These are phyloP conservation scores for Castanospermum australe DNA, from an alignment of 306 rosid genomes.

Conservation along the genomic window DNA sequence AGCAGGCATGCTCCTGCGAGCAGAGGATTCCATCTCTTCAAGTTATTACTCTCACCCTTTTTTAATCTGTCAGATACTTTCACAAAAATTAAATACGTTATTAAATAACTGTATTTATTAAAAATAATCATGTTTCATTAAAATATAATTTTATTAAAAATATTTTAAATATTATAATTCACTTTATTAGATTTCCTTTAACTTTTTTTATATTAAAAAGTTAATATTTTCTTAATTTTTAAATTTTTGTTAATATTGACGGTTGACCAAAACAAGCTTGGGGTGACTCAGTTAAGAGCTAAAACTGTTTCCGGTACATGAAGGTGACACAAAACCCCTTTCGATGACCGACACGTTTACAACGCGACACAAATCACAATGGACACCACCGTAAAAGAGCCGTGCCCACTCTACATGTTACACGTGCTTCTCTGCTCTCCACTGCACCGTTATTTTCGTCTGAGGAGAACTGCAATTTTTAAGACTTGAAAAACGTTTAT, in stretches of 20 bases:
- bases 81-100: too few species aligned
- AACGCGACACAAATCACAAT: constrained; percentile 16
- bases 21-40: background rate
- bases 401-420: background rate
- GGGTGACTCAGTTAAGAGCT: constrained; percentile 5
- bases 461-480: too few species aligned
- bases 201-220: too few species aligned
- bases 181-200: too few species aligned
- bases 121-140: too few species aligned
- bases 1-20: background rate
- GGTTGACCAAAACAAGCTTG: constrained; percentile 8
- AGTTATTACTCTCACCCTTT: background rate
- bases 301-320: background rate
- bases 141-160: too few species aligned
- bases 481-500: too few species aligned
- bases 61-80: too few species aligned
- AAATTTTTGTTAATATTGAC: too few species aligned
- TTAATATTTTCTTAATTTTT: too few species aligned
- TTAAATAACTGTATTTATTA: too few species aligned
- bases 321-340: background rate
- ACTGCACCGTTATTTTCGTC: background rate
- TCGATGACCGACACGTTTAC: constrained; percentile 32
- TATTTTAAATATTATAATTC: too few species aligned
- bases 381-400: background rate
- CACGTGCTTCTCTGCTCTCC: constrained; percentile 9